phyloP scores from a whole-genome alignment of 208 protist genomes.

The Leishmania tropica region DNA sequence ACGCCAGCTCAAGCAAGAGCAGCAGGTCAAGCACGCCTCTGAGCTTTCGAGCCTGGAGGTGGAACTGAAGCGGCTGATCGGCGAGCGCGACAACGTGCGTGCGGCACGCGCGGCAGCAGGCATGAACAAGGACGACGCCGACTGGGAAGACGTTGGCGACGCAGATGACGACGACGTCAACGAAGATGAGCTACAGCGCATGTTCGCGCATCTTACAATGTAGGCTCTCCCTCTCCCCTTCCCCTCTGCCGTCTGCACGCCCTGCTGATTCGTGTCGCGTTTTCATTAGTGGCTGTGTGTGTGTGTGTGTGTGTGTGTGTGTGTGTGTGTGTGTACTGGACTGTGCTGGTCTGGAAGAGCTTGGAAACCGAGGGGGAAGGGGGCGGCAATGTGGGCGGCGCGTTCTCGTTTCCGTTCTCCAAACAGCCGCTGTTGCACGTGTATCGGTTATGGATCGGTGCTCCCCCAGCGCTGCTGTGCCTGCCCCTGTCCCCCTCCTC shows the following conservation, averaged over 20 bases:
- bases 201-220: conserved; percentile 86
- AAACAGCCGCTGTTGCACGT: background rate
- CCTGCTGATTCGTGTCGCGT: background rate
- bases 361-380: background rate
- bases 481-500: no score
- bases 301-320: background rate
- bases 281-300: background rate
- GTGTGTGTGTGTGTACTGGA: background rate
- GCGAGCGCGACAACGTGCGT: conserved; percentile 33
- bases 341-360: background rate
- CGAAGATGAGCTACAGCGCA: conserved; percentile 72
- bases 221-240: conserved; percentile 18
- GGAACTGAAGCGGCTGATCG: conserved; percentile 52
- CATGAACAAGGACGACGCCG: conserved; percentile 47
- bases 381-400: background rate
- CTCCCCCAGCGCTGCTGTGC: background rate
- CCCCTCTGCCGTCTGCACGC: background rate
- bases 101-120: conserved; percentile 19
- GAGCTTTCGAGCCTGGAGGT: conserved; percentile 69
- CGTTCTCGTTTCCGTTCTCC: background rate
- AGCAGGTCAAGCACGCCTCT: conserved; percentile 70
- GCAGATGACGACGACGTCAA: conserved; percentile 32
- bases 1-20: conserved; percentile 78
- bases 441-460: background rate
- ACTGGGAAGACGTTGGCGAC: conserved; percentile 63